These are phyloP conservation scores for Talaromyces islandicus DNA, from an alignment of 2,329 filamentous ascomycete species.

Conservation along the genomic window DNA sequence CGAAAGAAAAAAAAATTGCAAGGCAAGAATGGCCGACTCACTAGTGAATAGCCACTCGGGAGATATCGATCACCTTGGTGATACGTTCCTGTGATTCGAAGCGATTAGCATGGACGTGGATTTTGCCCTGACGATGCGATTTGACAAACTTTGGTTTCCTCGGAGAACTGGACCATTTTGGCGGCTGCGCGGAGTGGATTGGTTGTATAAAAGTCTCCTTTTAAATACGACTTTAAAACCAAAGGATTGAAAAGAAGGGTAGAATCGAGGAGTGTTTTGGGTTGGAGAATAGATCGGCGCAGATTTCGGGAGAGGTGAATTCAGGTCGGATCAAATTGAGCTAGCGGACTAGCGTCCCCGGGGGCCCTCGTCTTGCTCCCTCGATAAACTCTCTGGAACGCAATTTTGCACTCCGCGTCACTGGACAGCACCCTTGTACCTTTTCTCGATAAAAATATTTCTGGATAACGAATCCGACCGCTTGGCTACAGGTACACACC, in stretches of 20 bases:
- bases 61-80: constrained; percentile 90
- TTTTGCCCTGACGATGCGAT: not conserved
- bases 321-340: not conserved
- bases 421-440: not conserved
- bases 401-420: not conserved
- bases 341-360: not conserved
- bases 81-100: constrained; percentile 76
- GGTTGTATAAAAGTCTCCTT: not conserved
- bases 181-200: not conserved
- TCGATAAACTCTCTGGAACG: not conserved
- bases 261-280: not conserved
- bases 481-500: not conserved
- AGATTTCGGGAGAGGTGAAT: not conserved
- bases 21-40: constrained; percentile 41
- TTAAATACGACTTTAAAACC: not conserved
- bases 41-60: constrained; percentile 93
- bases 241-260: not conserved
- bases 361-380: not conserved
- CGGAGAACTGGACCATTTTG: constrained; percentile 65
- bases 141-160: constrained; percentile 81
- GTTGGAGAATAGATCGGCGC: not conserved
- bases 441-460: not conserved
- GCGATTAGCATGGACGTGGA: not conserved
- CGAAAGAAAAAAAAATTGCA: not conserved
- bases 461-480: not conserved